Base-by-base conservation (phyloP, 1,284 basidiomycete species). In the Mycosarcoma mackinlayi region DNA sequence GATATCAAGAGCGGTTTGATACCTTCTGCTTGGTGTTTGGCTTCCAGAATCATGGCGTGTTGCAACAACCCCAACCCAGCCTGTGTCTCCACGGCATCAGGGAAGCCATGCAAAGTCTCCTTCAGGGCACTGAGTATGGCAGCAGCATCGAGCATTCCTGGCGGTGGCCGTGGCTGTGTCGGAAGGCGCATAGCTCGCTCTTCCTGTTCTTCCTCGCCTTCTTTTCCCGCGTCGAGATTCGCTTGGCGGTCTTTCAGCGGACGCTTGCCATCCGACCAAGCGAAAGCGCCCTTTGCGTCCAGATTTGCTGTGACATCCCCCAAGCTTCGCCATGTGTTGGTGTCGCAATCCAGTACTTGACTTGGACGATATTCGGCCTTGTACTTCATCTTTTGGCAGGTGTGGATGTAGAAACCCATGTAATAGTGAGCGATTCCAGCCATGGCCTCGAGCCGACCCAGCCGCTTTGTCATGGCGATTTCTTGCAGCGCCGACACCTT, bases 331-430 rank as follows among this genome's bases (percentile, higher is more conserved):
- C 66, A 73, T 11, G 54, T 46, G 35, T 73, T 54, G 34, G 24
- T 46, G 47, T 34, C 38, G 48, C 63, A 67, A 30, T 99, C 95
- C 13, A 90, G 88, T 7, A 99, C 86, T 77, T 88, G 92, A 5
- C 92, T 94, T 0, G 96, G 95, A 0, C 85, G 82, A 73, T 94
- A 98, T 52, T 95, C 92, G 23, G 89, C 93, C 83, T 99, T 99
- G 85, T 98, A 98, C 60, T 87, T 87, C 96, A 98, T 98, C 84
- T 99, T 99, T 53, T 86, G 88, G 76, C 94, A 98, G 0, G 48
- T 53, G 46, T 72, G 62, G 34, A 78, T 76, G 61, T 76, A 78
- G 49, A 62, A 78, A 33, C 76, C 74, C 46, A 77, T 34, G 38
- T 76, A 75, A 50, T 73, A 76, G 41, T 34, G 59, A 8, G 30